A percentile compares a stretch with the other conserved stretches of the same genome.
These are phyloP conservation scores for Fusarium ambrosium DNA, from an alignment of 2,329 filamentous ascomycete species.

Conservation along the genomic window DNA sequence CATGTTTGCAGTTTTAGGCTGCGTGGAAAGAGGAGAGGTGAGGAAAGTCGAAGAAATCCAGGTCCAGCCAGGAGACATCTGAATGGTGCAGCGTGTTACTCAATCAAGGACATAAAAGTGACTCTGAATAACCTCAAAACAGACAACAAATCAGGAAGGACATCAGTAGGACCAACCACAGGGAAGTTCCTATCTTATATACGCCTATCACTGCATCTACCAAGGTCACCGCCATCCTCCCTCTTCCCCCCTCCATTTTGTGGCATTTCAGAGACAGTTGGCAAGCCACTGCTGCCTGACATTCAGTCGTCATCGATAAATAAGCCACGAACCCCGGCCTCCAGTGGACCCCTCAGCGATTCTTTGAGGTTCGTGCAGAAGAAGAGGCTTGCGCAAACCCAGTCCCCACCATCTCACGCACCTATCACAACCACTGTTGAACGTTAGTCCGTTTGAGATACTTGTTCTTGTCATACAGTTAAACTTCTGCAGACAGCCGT, in stretches of 20 bases:
- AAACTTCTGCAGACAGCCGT: not conserved
- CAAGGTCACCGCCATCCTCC: slow-evolving; percentile 19
- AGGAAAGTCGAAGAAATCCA: not conserved
- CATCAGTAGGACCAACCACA: not conserved
- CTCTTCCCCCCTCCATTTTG: slow-evolving; percentile 7
- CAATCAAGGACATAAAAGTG: not conserved
- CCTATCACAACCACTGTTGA: slow-evolving; percentile 30
- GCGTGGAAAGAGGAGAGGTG: not conserved
- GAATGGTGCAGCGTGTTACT: not conserved
- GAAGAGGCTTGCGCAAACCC: slow-evolving; percentile 22
- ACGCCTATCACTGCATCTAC: slow-evolving; percentile 9
- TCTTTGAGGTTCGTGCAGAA: slow-evolving; percentile 13
- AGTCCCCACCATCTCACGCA: slow-evolving; percentile 34
- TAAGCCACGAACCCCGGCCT: slow-evolving; percentile 18
- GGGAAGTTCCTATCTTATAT: slow-evolving; percentile 13
- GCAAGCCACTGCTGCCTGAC: slow-evolving; percentile 23
- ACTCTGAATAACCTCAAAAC: not conserved
- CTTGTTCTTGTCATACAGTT: slow-evolving; percentile 10
- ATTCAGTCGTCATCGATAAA: slow-evolving; percentile 10
- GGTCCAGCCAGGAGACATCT: not conserved
- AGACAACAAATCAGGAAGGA: not conserved
- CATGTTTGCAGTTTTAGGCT: slow-evolving; percentile 50
- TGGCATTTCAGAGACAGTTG: slow-evolving; percentile 37
- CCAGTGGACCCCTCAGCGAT: slow-evolving; percentile 21
- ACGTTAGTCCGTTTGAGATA: slow-evolving; percentile 29